Evolutionary conservation across 352 stramenopile genomes (phyloP).

Genomic region (Elongisporangium anandrum): DNA sequence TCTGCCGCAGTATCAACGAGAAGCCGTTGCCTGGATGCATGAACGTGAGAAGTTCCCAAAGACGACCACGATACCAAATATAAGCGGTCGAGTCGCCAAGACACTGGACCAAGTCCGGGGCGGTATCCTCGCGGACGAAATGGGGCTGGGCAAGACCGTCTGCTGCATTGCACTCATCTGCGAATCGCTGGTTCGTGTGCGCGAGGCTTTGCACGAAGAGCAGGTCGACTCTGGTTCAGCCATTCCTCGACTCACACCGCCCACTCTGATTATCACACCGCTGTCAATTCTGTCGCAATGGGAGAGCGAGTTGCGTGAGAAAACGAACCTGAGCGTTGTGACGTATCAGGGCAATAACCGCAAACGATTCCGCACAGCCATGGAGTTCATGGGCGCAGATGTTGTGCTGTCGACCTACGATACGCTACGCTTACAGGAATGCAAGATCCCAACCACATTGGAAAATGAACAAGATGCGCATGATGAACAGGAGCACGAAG

Average conservation of each 20-base stretch:
- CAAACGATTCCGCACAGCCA: slow-evolving; percentile 53
- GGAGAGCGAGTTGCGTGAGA: slow-evolving; percentile 76
- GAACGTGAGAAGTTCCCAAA: slow-evolving; percentile 27
- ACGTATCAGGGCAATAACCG: slow-evolving; percentile 66
- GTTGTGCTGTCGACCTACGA: slow-evolving; percentile 82
- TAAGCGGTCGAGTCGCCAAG: slow-evolving; percentile 14
- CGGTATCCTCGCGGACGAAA: slow-evolving; percentile 85
- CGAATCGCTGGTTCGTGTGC: slow-evolving; percentile 48
- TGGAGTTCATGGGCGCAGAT: slow-evolving; percentile 77
- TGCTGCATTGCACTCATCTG: slow-evolving; percentile 80
- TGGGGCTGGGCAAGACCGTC: slow-evolving; percentile 90
- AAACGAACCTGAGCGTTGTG: slow-evolving; percentile 72
- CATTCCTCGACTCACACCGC: slow-evolving; percentile 39
- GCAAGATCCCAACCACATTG: slow-evolving; percentile 30
- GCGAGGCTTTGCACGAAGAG: slow-evolving; percentile 18
- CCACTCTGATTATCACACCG: slow-evolving; percentile 76
- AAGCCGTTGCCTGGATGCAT: slow-evolving; percentile 89
- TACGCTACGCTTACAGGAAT: slow-evolving; percentile 68
- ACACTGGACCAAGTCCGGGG: slow-evolving; percentile 44
- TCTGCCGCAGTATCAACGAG: slow-evolving; percentile 78
- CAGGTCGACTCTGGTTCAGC: slow-evolving; percentile 3
- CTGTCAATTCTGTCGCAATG: slow-evolving; percentile 85
- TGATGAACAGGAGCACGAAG: slow-evolving; percentile 11
- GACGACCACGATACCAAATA: slow-evolving; percentile 11
- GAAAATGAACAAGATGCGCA: slow-evolving; percentile 16